Evolutionary conservation across 352 stramenopile species (phyloP).

Genomic region (Globisporangium spiculum): DNA sequence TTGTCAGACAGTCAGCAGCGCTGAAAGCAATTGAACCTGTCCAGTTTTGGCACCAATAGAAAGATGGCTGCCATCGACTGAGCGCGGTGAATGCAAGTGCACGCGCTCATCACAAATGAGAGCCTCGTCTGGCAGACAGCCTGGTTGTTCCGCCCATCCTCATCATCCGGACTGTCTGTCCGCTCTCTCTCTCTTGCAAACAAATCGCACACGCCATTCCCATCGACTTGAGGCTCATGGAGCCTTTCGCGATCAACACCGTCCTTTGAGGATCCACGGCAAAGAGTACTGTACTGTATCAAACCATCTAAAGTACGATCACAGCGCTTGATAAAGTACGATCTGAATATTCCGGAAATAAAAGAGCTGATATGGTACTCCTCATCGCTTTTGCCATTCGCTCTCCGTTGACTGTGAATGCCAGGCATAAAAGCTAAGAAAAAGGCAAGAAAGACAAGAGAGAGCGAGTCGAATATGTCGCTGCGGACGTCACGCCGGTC

Average conservation of each 20-base stretch:
- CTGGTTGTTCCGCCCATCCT: not conserved
- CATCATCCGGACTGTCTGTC: not conserved
- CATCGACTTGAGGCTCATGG: not conserved
- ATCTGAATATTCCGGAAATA: not conserved
- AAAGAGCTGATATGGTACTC: not conserved
- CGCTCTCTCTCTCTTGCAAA: not conserved
- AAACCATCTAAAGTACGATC: not conserved
- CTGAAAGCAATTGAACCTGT: not conserved
- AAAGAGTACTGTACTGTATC: not conserved
- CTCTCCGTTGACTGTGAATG: not conserved
- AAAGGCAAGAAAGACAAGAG: not conserved
- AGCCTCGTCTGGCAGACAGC: not conserved
- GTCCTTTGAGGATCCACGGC: not conserved
- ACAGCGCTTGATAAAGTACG: not conserved
- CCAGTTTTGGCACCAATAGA: not conserved
- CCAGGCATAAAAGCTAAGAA: too few species aligned
- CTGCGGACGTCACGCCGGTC: constrained; percentile 32
- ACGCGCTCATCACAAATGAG: not conserved
- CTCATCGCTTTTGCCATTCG: not conserved
- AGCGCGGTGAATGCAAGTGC: not conserved
- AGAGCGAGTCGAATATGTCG: constrained; percentile 35
- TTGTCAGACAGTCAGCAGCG: not conserved
- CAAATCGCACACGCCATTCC: not conserved
- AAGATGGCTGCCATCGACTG: not conserved
- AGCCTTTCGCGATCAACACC: not conserved